These are phyloP conservation scores for Coemansia sp. DNA, from an alignment of 192 early-diverging fungal species.

Conservation along the genomic window DNA sequence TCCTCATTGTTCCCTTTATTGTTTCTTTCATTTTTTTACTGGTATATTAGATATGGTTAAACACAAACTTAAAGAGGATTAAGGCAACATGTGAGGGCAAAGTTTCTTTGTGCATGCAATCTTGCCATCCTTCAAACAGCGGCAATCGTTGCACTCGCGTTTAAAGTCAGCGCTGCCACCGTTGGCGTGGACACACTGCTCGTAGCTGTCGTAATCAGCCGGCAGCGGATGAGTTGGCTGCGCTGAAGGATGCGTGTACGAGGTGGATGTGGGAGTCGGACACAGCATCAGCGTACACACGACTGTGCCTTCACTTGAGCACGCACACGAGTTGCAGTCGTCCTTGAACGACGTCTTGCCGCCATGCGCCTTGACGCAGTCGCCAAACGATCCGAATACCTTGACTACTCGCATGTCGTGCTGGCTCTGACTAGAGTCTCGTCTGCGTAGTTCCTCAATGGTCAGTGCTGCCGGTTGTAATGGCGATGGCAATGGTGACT, in stretches of 20 bases:
- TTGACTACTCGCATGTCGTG: neutral
- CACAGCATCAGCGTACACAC: slow-evolving; percentile 17
- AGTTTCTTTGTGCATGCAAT: slow-evolving; percentile 15
- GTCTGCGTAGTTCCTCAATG: neutral
- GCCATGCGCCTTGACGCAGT: slow-evolving; percentile 7
- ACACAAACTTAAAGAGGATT: neutral
- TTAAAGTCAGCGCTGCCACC: slow-evolving; percentile 12
- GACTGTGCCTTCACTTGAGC: slow-evolving; percentile 3
- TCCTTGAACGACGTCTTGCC: slow-evolving; percentile 3
- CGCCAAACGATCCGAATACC: neutral
- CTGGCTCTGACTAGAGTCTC: neutral
- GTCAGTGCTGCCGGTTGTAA: neutral
- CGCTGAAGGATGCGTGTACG: neutral
- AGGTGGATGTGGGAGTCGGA: neutral
- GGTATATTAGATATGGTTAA: slow-evolving; percentile 5
- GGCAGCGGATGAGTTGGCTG: neutral
- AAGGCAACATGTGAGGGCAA: slow-evolving; percentile 1
- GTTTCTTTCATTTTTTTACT: neutral
- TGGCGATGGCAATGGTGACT: neutral
- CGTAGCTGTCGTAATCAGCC: slow-evolving; percentile 7
- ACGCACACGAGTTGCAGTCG: slow-evolving; percentile 17
- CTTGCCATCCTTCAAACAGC: slow-evolving; percentile 1
- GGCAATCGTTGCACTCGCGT: slow-evolving; percentile 16
- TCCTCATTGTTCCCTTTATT: neutral
- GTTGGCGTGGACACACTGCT: slow-evolving; percentile 10